Conservation (phyloP, 768 basidiomycete genomes). For the Boletus huronensis region DNA sequence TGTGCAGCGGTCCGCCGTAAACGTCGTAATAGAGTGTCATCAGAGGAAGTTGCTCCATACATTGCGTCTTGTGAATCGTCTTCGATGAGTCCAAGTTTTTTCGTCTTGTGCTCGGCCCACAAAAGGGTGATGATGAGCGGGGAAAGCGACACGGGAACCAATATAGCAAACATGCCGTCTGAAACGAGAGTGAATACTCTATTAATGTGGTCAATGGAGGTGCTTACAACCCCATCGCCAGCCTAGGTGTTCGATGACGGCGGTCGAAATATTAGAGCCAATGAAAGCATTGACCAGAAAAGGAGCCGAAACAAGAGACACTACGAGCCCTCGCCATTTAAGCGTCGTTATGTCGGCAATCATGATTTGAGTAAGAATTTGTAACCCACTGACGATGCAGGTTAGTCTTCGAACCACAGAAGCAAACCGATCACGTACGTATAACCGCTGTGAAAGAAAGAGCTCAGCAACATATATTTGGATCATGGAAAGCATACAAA, state of each 20-base stretch:
- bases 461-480: constrained; percentile 20
- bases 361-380: constrained; percentile 61
- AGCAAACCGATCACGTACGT: constrained; percentile 38
- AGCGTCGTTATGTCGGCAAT: constrained; percentile 61
- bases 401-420: neutral
- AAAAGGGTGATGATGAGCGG: constrained; percentile 53
- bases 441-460: constrained; percentile 46
- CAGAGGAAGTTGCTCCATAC: neutral
- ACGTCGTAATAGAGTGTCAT: constrained; percentile 1
- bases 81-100: constrained; percentile 31
- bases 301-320: constrained; percentile 43
- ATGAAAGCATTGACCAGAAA: constrained; percentile 64
- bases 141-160: constrained; percentile 47
- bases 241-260: constrained; percentile 41
- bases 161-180: constrained; percentile 59
- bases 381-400: constrained; percentile 43
- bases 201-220: neutral
- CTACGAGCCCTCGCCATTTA: constrained; percentile 52
- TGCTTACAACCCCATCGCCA: constrained; percentile 72
- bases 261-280: constrained; percentile 57
- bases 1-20: constrained; percentile 26
- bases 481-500: constrained; percentile 1
- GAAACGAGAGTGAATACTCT: constrained; percentile 3
- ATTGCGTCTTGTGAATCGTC: neutral
- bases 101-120: constrained; percentile 52